Conservation (phyloP, 352 stramenopile species). For the Halophytophthora polymorphica region DNA sequence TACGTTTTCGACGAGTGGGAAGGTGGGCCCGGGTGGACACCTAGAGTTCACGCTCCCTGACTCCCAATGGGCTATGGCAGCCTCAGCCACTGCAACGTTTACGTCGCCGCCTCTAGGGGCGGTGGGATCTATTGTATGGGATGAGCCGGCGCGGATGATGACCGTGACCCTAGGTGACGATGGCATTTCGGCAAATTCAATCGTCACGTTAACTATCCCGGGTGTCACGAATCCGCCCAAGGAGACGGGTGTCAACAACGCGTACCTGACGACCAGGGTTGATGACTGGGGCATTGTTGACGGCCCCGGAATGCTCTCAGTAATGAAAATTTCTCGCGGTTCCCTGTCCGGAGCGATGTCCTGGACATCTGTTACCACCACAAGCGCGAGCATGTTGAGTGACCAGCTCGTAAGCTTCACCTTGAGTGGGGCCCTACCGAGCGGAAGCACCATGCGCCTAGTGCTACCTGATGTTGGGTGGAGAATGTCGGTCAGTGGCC, state of each 20-base stretch:
- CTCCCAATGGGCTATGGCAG: conserved; percentile 34
- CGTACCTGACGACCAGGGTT: conserved; percentile 31
- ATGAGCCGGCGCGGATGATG: conserved; percentile 26
- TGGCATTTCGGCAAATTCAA: conserved; percentile 25
- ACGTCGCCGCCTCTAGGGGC: conserved; percentile 27
- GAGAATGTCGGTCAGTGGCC: conserved; percentile 23
- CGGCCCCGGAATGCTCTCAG: conserved; percentile 39
- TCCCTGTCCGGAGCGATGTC: conserved; percentile 28
- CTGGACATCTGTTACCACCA: conserved; percentile 33
- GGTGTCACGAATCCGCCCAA: conserved; percentile 51
- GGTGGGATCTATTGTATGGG: conserved; percentile 29
- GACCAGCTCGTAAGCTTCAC: conserved; percentile 42
- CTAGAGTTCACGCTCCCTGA: conserved; percentile 51
- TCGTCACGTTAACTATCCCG: conserved; percentile 30
- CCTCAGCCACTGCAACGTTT: conserved; percentile 27
- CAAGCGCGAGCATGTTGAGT: conserved; percentile 53
- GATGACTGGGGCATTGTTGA: conserved; percentile 43
- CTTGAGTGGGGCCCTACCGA: conserved; percentile 47
- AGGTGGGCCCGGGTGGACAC: conserved; percentile 27
- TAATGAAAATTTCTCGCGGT: conserved; percentile 39
- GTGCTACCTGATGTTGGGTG: conserved; percentile 38
- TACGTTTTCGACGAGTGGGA: conserved; percentile 42
- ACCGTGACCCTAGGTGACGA: conserved; percentile 27
- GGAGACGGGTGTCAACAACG: conserved; percentile 42
- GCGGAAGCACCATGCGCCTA: conserved; percentile 42